Base-by-base conservation (phyloP, 73 alveolate genomes). In the Paramecium sonneborni region DNA sequence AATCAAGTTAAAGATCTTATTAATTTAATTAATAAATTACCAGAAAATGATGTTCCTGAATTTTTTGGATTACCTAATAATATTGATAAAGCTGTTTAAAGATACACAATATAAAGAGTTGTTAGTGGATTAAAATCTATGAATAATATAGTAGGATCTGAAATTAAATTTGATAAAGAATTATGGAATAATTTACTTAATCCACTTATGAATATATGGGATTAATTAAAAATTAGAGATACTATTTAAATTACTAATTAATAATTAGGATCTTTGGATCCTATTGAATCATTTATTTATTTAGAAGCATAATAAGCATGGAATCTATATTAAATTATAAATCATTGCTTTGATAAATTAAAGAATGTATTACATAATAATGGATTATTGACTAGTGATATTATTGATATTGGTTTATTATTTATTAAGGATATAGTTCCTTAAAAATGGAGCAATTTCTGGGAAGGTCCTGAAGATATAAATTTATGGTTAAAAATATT, bases 31-130 rank as follows among this genome's bases (percentile, higher is more conserved):
- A 96, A 97, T 87, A 92, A 97, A 92, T 95, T 99, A 56, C 98
- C 99, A 0, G 99, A 99, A 88, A 88, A 82, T 67, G 99, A 99
- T 95, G 95, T 95, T 34, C 99, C 99, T 7, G 95, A 94, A 38
- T 93, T 99, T 93, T 99, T 99, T 56, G 99, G 99, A 44, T 98
- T 99, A 48, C 99, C 99, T 6, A 85, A 97, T 44, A 99, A 99
- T 95, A 99, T 98, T 28, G 99, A 99, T 92, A 96, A 99, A 93
- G 95, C 98, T 85, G 99, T 98, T 21, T 98, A 98, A 95, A 97
- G 99, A 95, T 98, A 97, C 94, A 97, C 96, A 86, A 92, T 97
- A n/a, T 93, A 93, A 34, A 94, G 93, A 90, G 99, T 97, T 23
- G 95, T 98, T 41, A 92, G 96, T 55, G 93, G 95, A 58, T 94